These are phyloP conservation scores for Achlya hypogyna DNA, from an alignment of 352 stramenopile species.

Conservation along the genomic window DNA sequence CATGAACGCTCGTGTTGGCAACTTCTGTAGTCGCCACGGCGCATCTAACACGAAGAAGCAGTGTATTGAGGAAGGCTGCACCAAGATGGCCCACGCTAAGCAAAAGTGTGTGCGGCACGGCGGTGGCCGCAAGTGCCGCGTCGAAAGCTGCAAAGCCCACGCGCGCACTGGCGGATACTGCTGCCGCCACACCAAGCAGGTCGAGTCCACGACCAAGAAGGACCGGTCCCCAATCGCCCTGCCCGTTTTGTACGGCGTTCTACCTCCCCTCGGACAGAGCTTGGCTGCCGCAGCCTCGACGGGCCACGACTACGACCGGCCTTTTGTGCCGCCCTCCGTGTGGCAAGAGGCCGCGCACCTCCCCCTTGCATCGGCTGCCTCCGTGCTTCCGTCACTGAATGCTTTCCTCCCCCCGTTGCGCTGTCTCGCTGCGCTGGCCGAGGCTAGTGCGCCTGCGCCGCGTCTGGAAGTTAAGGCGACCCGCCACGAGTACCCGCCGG, in stretches of 20 bases:
- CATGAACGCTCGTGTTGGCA: conserved; percentile 54
- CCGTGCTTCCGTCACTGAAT: neutral
- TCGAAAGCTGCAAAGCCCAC: conserved; percentile 66
- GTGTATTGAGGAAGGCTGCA: conserved; percentile 69
- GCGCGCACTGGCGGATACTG: conserved; percentile 53
- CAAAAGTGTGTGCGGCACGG: conserved; percentile 71
- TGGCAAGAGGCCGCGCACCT: neutral
- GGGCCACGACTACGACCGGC: neutral
- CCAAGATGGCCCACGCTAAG: conserved; percentile 56
- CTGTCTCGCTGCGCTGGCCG: neutral
- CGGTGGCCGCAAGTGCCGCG: conserved; percentile 50
- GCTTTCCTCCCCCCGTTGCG: neutral
- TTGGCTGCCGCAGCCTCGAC: neutral
- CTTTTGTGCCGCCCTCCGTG: neutral
- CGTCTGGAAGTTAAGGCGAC: neutral
- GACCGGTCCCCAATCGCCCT: neutral
- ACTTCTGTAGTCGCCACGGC: conserved; percentile 64
- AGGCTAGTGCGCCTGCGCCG: neutral
- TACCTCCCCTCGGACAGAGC: neutral
- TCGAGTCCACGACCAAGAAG: neutral
- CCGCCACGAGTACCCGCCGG: neutral
- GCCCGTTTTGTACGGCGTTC: neutral
- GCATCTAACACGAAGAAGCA: conserved; percentile 72
- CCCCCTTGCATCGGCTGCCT: neutral
- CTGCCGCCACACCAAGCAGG: conserved; percentile 37